Evolutionary conservation across 768 basidiomycete genomes (phyloP).

Genomic region (Suillus placidus): DNA sequence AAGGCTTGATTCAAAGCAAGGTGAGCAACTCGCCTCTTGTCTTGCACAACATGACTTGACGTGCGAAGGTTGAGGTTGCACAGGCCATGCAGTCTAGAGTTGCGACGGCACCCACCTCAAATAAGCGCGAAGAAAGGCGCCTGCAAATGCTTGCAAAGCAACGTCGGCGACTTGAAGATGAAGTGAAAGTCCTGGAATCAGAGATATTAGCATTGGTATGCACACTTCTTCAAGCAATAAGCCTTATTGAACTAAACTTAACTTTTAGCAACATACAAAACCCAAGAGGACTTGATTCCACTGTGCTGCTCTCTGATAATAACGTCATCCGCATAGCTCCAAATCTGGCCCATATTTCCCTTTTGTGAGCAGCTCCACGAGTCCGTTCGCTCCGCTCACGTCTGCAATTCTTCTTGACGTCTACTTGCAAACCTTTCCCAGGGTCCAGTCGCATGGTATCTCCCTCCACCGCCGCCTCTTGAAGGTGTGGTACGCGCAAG

Average conservation of each 20-base stretch:
- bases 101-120: constrained; percentile 51
- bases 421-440: constrained; percentile 60
- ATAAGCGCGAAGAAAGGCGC: constrained; percentile 68
- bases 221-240: not conserved
- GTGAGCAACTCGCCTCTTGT: constrained; percentile 37
- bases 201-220: constrained; percentile 63
- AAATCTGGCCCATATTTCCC: constrained; percentile 35
- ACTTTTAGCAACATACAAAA: not conserved
- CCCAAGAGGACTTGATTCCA: constrained; percentile 1
- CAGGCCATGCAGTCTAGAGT: constrained; percentile 43
- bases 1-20: constrained; percentile 63
- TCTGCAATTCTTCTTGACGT: constrained; percentile 82
- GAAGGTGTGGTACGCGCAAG: constrained; percentile 44
- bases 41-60: constrained; percentile 5
- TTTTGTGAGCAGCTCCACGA: constrained; percentile 64
- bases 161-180: constrained; percentile 66
- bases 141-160: constrained; percentile 68
- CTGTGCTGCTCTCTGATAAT: constrained; percentile 60
- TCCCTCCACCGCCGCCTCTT: constrained; percentile 26
- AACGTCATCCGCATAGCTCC: constrained; percentile 54
- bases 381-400: constrained; percentile 75
- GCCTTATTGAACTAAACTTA: not conserved
- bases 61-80: constrained; percentile 55
- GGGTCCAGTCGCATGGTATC: constrained; percentile 67
- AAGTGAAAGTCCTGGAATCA: constrained; percentile 58